Percentiles rank a stretch among this genome's conserved stretches.
These are phyloP conservation scores for Neurospora sp. DNA, from an alignment of 495 filamentous ascomycete species.

Conservation along the genomic window DNA sequence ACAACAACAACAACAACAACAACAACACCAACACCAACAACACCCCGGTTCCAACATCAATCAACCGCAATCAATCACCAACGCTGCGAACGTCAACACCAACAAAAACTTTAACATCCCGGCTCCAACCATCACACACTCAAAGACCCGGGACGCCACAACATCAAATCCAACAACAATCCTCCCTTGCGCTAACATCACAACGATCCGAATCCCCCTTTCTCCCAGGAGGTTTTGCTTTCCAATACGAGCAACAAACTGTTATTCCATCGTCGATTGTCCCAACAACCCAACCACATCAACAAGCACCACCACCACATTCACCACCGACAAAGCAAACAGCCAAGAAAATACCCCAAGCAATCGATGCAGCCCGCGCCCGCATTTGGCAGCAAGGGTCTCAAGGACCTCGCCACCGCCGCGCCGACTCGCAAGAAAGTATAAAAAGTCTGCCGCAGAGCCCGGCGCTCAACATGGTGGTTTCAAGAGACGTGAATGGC, in stretches of 20 bases:
- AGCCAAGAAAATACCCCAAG: background rate
- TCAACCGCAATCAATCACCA: conserved; percentile 1
- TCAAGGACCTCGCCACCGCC: conserved; percentile 4
- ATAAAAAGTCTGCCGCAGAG: conserved; percentile 36
- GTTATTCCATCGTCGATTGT: background rate
- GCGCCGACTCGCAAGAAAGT: conserved; percentile 11
- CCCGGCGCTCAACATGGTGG: conserved; percentile 39
- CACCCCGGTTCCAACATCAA: background rate
- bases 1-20: background rate
- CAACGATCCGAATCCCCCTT: background rate
- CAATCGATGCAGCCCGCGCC: background rate
- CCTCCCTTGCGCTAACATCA: background rate
- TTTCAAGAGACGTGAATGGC: conserved; percentile 27
- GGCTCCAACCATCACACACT: background rate
- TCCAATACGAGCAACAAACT: background rate
- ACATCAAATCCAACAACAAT: background rate
- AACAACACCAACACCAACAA: background rate
- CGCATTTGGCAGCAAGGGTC: background rate
- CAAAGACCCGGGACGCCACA: background rate
- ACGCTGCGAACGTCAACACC: conserved; percentile 1
- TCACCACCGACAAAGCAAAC: background rate
- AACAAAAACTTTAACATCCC: background rate
- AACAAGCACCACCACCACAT: background rate
- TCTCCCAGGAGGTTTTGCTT: background rate
- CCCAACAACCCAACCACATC: background rate